Evolutionary conservation across 2,329 filamentous ascomycete genomes (phyloP).

Genomic region (Phyllosticta citribraziliensis): DNA sequence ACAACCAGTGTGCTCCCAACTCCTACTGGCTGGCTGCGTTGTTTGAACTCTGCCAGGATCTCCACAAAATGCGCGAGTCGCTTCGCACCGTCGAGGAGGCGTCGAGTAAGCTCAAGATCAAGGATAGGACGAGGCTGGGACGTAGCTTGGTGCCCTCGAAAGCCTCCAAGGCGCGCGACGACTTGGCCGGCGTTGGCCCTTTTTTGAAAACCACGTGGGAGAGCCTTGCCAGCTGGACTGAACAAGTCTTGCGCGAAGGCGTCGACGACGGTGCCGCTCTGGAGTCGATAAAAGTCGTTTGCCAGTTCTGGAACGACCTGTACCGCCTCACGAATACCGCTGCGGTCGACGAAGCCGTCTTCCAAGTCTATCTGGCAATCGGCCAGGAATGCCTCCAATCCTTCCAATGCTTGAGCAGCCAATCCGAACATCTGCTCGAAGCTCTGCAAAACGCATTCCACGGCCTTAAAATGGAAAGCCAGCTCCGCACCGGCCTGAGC

Average conservation of each 20-base stretch:
- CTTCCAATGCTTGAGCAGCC: constrained; percentile 5
- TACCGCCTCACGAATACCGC: constrained; percentile 19
- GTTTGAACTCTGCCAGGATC: constrained; percentile 5
- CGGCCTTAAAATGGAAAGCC: constrained; percentile 58
- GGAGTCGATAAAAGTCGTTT: constrained; percentile 19
- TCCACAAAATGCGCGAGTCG: background rate
- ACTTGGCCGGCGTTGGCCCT: constrained; percentile 11
- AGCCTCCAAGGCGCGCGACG: constrained; percentile 11
- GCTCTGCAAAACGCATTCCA: constrained; percentile 20
- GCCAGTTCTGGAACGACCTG: constrained; percentile 38
- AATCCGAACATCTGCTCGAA: constrained; percentile 18
- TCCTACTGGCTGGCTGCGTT: constrained; percentile 5
- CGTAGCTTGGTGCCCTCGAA: constrained; percentile 12
- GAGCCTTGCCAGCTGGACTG: constrained; percentile 5
- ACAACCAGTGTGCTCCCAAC: constrained; percentile 8
- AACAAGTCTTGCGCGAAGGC: background rate
- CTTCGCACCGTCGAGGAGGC: background rate
- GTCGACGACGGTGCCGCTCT: constrained; percentile 6
- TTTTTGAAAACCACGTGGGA: constrained; percentile 11
- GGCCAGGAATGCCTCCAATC: constrained; percentile 14
- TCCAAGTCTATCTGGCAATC: constrained; percentile 44
- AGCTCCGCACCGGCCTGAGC: constrained; percentile 62
- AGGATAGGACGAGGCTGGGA: constrained; percentile 14
- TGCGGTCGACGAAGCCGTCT: constrained; percentile 42
- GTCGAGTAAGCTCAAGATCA: constrained; percentile 5